Base-by-base conservation (phyloP, 257 asterid species). In the Gentiana dahurica region DNA sequence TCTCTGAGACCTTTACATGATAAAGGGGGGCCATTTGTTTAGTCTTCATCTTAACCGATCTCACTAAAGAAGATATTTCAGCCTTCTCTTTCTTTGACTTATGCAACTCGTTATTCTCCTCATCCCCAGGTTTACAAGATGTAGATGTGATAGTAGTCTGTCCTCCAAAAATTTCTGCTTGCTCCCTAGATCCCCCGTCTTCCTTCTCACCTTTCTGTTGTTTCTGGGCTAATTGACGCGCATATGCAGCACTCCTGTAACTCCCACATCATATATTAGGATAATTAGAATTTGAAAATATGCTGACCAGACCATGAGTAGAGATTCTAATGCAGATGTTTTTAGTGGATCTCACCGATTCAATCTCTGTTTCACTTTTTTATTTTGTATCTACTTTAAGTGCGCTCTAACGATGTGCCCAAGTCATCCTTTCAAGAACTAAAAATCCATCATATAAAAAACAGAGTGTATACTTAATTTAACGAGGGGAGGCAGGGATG, bases 221-320 rank as follows among this genome's bases (percentile, higher is more conserved):
- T 63, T 67, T 77, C 34, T 67, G 68, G 3, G 71, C 79, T 59
- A 68, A 8, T 63, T 75, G 84, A 32, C 78, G 64, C 35, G 64
- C 80, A 75, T 75, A 77, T 55, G 65, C 70, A 33, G 82, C 88
- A 58, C 84, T 77, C 77, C 84, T 80, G 80, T n/a, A 65, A 57
- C 12, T 13, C 46, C 6, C 10, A 41, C 46, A 41, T 5, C 3
- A 41, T 10, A 41, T 24, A 24, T 24, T 24, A 24, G 24, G 24
- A 24, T 24, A 24, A 24, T 24, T 24, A 24, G 24, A 24, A 24
- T 24, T 24, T 24, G 24, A 24, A 24, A 24, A 24, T 24, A 24
- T 24, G 24, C 24, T 0, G 24, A 24, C 24, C 24, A 24, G 24
- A 24, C 24, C 24, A 24, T 24, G 24, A 24, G 24, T 24, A 24